These are phyloP conservation scores for Hericium coralloides DNA, from an alignment of 768 basidiomycete species.

Conservation along the genomic window DNA sequence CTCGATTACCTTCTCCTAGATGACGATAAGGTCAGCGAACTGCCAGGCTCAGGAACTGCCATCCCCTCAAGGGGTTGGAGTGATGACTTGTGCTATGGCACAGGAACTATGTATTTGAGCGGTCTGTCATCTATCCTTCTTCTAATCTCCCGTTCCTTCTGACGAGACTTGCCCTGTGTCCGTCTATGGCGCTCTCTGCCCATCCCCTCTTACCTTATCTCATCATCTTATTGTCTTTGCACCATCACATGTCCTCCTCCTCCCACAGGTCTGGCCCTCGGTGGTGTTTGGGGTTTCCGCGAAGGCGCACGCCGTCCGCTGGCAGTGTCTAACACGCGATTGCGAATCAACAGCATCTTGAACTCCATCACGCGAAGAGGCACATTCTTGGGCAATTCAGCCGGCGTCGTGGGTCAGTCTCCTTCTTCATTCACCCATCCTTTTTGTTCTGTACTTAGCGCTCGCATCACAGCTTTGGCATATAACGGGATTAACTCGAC, in stretches of 20 bases:
- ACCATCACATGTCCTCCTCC: slow-evolving; percentile 66
- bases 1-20: slow-evolving; percentile 93
- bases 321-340: slow-evolving; percentile 74
- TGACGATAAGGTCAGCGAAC: slow-evolving; percentile 88
- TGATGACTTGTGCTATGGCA: slow-evolving; percentile 99
- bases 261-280: slow-evolving; percentile 81
- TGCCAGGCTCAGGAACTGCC: slow-evolving; percentile 86
- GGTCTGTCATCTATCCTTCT: slow-evolving; percentile 49
- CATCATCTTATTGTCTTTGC: slow-evolving; percentile 65
- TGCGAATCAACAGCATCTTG: slow-evolving; percentile 94
- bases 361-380: slow-evolving; percentile 96
- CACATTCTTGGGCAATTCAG: slow-evolving; percentile 96
- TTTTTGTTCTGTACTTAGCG: slow-evolving; percentile 31
- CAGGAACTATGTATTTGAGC: slow-evolving; percentile 96
- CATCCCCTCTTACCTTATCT: slow-evolving; percentile 16
- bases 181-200: slow-evolving; percentile 43
- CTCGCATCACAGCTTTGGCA: slow-evolving; percentile 60
- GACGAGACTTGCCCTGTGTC: slow-evolving; percentile 24
- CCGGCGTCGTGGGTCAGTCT: slow-evolving; percentile 88
- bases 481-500: slow-evolving; percentile 97
- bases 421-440: slow-evolving; percentile 22
- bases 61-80: slow-evolving; percentile 96
- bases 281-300: slow-evolving; percentile 92
- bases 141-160: slow-evolving; percentile 10
- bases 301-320: slow-evolving; percentile 87